Conservation (phyloP, 2,329 filamentous ascomycete genomes). For the Fusarium mundagurra region DNA sequence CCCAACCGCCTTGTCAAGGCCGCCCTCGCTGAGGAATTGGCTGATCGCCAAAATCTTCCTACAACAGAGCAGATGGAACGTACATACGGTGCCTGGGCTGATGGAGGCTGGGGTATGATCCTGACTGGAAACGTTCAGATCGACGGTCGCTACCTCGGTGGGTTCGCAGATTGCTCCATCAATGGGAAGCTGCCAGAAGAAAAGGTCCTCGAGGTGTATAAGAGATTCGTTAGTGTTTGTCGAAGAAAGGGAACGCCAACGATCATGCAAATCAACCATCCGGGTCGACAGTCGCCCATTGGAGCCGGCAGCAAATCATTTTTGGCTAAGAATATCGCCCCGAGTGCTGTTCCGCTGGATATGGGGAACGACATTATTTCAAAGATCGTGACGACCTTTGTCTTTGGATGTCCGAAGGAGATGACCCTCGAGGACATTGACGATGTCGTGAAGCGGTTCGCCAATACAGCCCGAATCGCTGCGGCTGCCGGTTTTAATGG, state of each 20-base stretch:
- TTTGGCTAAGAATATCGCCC: constrained; percentile 53
- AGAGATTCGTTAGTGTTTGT: constrained; percentile 47
- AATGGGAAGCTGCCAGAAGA: constrained; percentile 34
- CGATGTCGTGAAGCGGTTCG: constrained; percentile 62
- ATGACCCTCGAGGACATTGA: constrained; percentile 66
- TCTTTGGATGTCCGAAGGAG: constrained; percentile 64
- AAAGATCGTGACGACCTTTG: constrained; percentile 43
- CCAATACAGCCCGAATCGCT: constrained; percentile 59
- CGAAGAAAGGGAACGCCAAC: constrained; percentile 49
- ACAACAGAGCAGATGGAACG: constrained; percentile 51
- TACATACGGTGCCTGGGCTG: constrained; percentile 63
- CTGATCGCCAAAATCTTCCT: constrained; percentile 55
- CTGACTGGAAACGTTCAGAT: constrained; percentile 62
- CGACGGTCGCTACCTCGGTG: constrained; percentile 51
- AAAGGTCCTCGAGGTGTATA: constrained; percentile 51
- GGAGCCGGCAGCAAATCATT: constrained; percentile 50
- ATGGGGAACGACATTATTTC: constrained; percentile 53
- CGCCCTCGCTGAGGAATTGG: constrained; percentile 60
- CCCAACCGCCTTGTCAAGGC: constrained; percentile 65
- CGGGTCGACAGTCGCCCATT: constrained; percentile 55
- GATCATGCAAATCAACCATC: constrained; percentile 59
- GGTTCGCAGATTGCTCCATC: constrained; percentile 47
- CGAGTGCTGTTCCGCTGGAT: constrained; percentile 54
- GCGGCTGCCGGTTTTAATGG: constrained; percentile 58
- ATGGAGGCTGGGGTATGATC: constrained; percentile 63